Percentiles rank a stretch among this genome's conserved stretches.
These are phyloP conservation scores for Monosiga brevicollis DNA, from an alignment of 78 protist species.

Conservation along the genomic window DNA sequence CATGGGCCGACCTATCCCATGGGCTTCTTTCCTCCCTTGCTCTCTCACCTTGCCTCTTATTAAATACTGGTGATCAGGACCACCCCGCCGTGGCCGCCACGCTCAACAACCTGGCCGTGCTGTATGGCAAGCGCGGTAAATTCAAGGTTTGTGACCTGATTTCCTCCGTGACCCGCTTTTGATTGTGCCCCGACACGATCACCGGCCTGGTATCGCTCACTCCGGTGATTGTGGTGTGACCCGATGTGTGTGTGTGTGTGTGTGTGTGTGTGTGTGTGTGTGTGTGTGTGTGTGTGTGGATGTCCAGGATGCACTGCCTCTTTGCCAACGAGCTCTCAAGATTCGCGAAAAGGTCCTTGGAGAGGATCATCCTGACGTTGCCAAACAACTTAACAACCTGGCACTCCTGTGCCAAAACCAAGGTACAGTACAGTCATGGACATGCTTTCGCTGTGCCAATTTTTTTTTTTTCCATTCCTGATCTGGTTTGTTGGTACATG, in stretches of 20 bases:
- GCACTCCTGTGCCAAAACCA: not conserved
- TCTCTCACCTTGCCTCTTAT: not conserved
- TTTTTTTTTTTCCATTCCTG: no score
- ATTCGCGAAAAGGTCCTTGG: not conserved
- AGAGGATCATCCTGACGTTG: not conserved
- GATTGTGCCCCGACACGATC: no score
- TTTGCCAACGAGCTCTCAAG: not conserved
- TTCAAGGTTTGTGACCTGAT: no score
- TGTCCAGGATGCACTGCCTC: not conserved
- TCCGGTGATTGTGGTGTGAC: not conserved
- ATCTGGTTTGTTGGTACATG: no score
- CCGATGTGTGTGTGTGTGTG: not conserved
- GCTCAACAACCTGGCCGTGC: not conserved
- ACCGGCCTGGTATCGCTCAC: no score
- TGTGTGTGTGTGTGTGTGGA: slow-evolving; percentile 1
- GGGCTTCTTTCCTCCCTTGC: no score
- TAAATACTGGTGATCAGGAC: not conserved
- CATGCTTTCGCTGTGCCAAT: no score
- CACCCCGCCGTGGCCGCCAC: not conserved
- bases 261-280: slow-evolving; percentile 12
- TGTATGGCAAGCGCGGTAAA: not conserved
- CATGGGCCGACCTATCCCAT: no score
- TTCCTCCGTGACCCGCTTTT: no score
- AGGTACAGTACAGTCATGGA: no score
- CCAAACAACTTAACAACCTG: not conserved